Evolutionary conservation across 2,329 filamentous ascomycete species (phyloP), one percentile per base, ranked within the genome.

Genomic region (Tolypocladium album): DNA sequence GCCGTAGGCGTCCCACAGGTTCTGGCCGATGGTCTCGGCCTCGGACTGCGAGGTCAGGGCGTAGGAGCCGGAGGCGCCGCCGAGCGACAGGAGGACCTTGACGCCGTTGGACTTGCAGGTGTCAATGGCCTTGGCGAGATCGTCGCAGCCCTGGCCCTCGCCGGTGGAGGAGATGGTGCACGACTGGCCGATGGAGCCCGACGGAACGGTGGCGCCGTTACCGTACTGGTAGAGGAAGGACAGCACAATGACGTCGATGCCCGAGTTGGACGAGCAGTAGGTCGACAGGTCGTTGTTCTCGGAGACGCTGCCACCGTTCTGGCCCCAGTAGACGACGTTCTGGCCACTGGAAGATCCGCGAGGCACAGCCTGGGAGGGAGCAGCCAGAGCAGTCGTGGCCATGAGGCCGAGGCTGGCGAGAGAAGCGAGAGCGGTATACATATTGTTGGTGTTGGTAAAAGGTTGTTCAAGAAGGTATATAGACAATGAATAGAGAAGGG

Each of bases 211-310:
- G 36, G 65, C 64, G 12, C 70, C 73, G 58, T 68, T 70, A 31
- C 74, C 73, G 58, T 67, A 79, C 38, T 70, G 58, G 64, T 75
- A 76, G 8, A 79, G 61, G 63, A 79, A 79, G 22, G 75, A 67
- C 8, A 79, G 67, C 1, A 78, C 75, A 40, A 79, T 65, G 45
- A 78, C 71, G 62, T 78, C 74, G 55, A 78, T 73, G 17, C 74
- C 75, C 1, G 74, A 62, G 11, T 67, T 65, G 0, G 68, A 61
- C 13, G 67, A 71, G 62, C 76, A 78, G 67, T 78, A 78, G 6
- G 66, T 58, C 52, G 68, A 65, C 57, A 75, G 68, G 62, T 75
- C 70, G 47, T 73, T 73, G 62, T 74, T 72, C 62, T 73, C 72
- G 38, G 70, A 64, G 4, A 68, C 47, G 13, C 58, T 59, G 20